These are phyloP conservation scores for Closterium sp. DNA, from an alignment of 139 green algal genomes.

Conservation along the genomic window DNA sequence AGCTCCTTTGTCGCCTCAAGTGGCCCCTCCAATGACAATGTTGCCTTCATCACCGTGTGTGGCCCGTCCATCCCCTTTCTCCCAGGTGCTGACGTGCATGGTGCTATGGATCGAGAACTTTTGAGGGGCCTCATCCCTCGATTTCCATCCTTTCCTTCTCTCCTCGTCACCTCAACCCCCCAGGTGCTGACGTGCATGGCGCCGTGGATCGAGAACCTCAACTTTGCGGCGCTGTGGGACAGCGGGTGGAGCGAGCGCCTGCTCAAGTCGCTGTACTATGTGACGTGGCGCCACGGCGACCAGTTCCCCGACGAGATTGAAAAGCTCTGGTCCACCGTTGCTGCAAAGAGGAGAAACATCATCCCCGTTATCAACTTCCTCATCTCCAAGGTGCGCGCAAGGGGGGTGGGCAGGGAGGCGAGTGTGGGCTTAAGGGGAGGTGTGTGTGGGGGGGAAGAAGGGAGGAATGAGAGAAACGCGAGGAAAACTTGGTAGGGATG, in stretches of 20 bases:
- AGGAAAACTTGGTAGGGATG: too few relatives aligned
- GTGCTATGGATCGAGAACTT: slow-evolving; percentile 88
- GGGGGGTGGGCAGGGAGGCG: too few relatives aligned
- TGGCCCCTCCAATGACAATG: too few relatives aligned
- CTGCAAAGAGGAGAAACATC: slow-evolving; percentile 73
- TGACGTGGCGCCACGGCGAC: slow-evolving; percentile 67
- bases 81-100: slow-evolving; percentile 72
- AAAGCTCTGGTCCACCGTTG: slow-evolving; percentile 79
- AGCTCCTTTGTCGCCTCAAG: too few relatives aligned
- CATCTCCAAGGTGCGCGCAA: slow-evolving; percentile 66
- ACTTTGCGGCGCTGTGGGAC: slow-evolving; percentile 71
- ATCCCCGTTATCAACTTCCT: slow-evolving; percentile 84
- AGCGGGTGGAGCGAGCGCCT: slow-evolving; percentile 72
- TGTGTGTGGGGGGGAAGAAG: too few relatives aligned
- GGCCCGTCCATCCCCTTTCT: neutral
- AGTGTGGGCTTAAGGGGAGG: too few relatives aligned
- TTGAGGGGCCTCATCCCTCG: slow-evolving; percentile 45
- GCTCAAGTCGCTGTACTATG: slow-evolving; percentile 82
- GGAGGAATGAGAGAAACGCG: too few relatives aligned
- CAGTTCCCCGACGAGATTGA: slow-evolving; percentile 70
- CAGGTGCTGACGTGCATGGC: slow-evolving; percentile 75
- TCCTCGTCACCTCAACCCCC: neutral
- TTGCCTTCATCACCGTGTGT: neutral
- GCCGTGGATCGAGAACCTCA: slow-evolving; percentile 87
- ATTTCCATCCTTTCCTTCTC: neutral